Percentiles rank a stretch among this genome's conserved stretches.
Evolutionary conservation across 768 basidiomycete species (phyloP).

Genomic region (Macrolepiota albuminosa): DNA sequence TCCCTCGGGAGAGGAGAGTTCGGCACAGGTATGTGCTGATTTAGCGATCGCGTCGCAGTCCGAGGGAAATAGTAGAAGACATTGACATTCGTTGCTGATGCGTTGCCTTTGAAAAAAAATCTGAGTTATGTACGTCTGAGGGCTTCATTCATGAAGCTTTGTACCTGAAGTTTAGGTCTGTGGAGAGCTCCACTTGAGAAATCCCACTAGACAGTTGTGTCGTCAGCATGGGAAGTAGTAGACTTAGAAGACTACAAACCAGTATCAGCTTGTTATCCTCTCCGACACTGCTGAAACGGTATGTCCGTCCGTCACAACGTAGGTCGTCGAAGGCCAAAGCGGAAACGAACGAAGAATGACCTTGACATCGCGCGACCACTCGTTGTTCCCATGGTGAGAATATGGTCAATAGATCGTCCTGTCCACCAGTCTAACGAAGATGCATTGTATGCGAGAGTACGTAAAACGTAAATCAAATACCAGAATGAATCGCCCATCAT

Average conservation of each 20-base stretch:
- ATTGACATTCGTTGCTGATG: conserved; percentile 75
- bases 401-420: conserved; percentile 94
- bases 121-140: neutral
- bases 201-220: conserved; percentile 65
- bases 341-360: conserved; percentile 93
- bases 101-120: conserved; percentile 30
- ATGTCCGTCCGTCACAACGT: conserved; percentile 83
- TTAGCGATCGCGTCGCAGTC: conserved; percentile 62
- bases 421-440: conserved; percentile 75
- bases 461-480: conserved; percentile 32
- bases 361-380: conserved; percentile 93
- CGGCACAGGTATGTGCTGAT: conserved; percentile 46
- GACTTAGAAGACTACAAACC: conserved; percentile 36
- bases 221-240: conserved; percentile 6
- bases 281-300: conserved; percentile 93
- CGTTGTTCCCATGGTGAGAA: conserved; percentile 94
- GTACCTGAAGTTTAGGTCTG: conserved; percentile 70
- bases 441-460: neutral
- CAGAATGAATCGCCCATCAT: conserved; percentile 90
- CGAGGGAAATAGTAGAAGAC: conserved; percentile 74
- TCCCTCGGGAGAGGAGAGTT: conserved; percentile 27
- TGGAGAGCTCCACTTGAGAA: conserved; percentile 91
- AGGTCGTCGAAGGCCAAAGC: conserved; percentile 87
- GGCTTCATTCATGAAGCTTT: neutral
- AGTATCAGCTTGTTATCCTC: conserved; percentile 95